Evolutionary conservation across 805 yeast genomes (phyloP).

Genomic region (Starmerella gropengiesseri): DNA sequence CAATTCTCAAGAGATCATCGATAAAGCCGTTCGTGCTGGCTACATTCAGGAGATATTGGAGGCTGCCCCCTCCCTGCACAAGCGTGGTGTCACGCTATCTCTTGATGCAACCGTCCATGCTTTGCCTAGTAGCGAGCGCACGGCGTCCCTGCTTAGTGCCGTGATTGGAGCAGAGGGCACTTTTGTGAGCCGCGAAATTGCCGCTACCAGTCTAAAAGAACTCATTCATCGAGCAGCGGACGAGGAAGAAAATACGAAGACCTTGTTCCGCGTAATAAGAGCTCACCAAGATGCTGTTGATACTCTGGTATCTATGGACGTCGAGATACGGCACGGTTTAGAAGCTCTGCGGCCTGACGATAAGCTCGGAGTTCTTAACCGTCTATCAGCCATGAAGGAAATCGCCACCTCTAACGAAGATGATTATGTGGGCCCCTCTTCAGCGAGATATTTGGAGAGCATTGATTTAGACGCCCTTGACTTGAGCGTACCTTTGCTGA

Average conservation of each 20-base stretch:
- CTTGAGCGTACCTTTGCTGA: slow-evolving; percentile 4
- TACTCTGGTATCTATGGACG: neutral
- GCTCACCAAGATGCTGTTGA: neutral
- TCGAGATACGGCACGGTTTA: neutral
- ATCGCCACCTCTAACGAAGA: neutral
- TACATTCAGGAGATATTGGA: slow-evolving; percentile 6
- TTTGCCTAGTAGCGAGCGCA: neutral
- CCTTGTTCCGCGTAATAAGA: slow-evolving; percentile 10
- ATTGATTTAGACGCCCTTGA: slow-evolving; percentile 5
- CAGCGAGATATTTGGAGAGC: neutral
- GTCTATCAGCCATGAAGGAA: neutral
- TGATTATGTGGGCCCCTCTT: neutral
- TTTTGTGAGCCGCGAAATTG: slow-evolving; percentile 11
- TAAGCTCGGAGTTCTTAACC: slow-evolving; percentile 3
- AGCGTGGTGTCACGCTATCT: slow-evolving; percentile 3
- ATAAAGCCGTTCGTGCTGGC: slow-evolving; percentile 3
- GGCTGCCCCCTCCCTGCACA: slow-evolving; percentile 5
- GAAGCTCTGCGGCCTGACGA: slow-evolving; percentile 11
- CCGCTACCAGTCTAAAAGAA: slow-evolving; percentile 4
- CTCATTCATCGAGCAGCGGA: slow-evolving; percentile 9
- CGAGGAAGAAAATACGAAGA: neutral
- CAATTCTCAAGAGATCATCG: slow-evolving; percentile 16
- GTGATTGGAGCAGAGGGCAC: slow-evolving; percentile 14
- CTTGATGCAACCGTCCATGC: slow-evolving; percentile 6
- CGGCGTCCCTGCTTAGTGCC: slow-evolving; percentile 1